Percentiles rank a stretch among this genome's conserved stretches.
Conservation (phyloP, 192 early-diverging fungal species). For the Pilobolus umbonatus region DNA sequence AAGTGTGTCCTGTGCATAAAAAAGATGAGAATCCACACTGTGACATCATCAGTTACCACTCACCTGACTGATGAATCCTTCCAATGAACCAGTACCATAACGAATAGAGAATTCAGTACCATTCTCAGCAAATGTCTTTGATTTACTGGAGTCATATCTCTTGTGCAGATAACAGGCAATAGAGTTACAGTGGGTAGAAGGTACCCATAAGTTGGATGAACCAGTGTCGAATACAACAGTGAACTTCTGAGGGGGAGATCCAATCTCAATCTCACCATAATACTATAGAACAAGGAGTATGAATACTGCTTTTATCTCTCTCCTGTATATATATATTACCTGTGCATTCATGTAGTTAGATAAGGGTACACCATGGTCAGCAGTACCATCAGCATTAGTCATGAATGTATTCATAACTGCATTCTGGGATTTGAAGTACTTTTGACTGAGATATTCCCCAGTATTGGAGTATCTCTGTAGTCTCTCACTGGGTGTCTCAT, state of each 20-base stretch:
- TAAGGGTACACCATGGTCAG: slow-evolving; percentile 69
- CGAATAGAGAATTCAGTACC: slow-evolving; percentile 94
- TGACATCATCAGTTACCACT: background rate
- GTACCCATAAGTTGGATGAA: slow-evolving; percentile 95
- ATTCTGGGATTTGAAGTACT: slow-evolving; percentile 60
- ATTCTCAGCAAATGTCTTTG: slow-evolving; percentile 76
- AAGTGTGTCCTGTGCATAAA: slow-evolving; percentile 57
- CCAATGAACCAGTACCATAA: slow-evolving; percentile 90
- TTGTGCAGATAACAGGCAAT: slow-evolving; percentile 95
- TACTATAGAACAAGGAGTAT: too few species aligned
- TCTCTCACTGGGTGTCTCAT: slow-evolving; percentile 55
- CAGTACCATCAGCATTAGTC: slow-evolving; percentile 47
- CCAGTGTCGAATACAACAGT: slow-evolving; percentile 94
- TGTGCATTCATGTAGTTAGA: slow-evolving; percentile 95
- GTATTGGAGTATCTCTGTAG: slow-evolving; percentile 60
- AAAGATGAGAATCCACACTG: slow-evolving; percentile 5
- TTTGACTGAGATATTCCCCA: slow-evolving; percentile 66
- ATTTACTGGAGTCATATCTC: slow-evolving; percentile 80
- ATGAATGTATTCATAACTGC: slow-evolving; percentile 36
- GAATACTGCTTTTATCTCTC: background rate
- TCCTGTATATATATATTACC: slow-evolving; percentile 14
- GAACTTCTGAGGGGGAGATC: slow-evolving; percentile 88
- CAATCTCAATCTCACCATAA: slow-evolving; percentile 85
- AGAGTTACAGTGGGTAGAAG: slow-evolving; percentile 86
- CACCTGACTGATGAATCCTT: slow-evolving; percentile 87